Evolutionary conservation across 805 yeast genomes (phyloP).

Genomic region (Wickerhamomyces sydowiorum): DNA sequence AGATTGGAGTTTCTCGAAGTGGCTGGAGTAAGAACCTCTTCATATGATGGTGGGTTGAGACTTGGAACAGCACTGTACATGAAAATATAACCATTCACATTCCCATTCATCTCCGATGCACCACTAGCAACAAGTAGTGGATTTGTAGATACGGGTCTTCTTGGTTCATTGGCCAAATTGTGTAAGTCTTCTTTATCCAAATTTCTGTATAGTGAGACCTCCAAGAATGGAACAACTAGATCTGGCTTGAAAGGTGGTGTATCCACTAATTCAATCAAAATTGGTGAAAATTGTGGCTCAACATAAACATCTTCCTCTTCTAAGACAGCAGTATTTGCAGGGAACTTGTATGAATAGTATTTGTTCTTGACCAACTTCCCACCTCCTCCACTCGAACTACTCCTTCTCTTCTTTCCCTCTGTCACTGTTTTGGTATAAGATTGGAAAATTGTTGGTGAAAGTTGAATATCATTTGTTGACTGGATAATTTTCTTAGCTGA

Average conservation of each 20-base stretch:
- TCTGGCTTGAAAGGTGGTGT: conserved; percentile 67
- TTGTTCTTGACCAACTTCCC: conserved; percentile 12
- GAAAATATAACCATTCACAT: conserved; percentile 67
- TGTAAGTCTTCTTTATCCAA: conserved; percentile 52
- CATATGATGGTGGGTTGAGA: conserved; percentile 53
- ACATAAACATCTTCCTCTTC: conserved; percentile 20
- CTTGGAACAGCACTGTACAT: conserved; percentile 68
- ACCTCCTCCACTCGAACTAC: conserved; percentile 7
- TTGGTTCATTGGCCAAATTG: conserved; percentile 58
- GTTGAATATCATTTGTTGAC: conserved; percentile 21
- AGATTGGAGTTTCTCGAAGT: conserved; percentile 6
- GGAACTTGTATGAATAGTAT: conserved; percentile 14
- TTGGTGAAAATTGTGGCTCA: conserved; percentile 53
- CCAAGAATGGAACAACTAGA: conserved; percentile 69
- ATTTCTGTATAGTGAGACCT: conserved; percentile 60
- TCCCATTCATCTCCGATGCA: conserved; percentile 70
- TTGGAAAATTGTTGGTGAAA: conserved; percentile 35
- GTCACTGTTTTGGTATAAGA: conserved; percentile 17
- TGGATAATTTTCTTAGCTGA: conserved; percentile 31
- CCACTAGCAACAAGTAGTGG: conserved; percentile 75
- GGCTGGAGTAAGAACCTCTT: conserved; percentile 17
- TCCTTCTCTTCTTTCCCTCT: conserved; percentile 8
- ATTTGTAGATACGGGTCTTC: conserved; percentile 56
- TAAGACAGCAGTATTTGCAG: not conserved
- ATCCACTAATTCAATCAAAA: conserved; percentile 64